Evolutionary conservation across 139 green algal genomes (phyloP), one percentile per base, ranked within the genome.

Genomic region (Closterium sp.): DNA sequence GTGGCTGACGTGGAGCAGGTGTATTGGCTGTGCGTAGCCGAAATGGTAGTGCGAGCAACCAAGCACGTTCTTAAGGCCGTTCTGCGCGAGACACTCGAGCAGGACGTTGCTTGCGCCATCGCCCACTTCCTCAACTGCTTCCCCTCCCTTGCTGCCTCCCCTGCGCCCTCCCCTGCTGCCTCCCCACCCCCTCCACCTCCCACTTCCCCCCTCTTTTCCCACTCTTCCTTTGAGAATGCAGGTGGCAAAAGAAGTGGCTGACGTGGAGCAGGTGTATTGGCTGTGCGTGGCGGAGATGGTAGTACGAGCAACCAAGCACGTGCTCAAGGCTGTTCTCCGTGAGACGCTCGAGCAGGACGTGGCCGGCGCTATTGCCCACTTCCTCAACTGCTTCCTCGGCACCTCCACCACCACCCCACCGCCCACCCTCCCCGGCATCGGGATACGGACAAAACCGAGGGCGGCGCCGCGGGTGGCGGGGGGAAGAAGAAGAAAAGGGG

Each of bases 371-470:
- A 95, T 95, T 31, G 90, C 90, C 10, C 93, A 95, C 87, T 95
- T 94, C 90, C 34, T 95, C 84, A 95, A 95, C 93, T 95, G 93
- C 89, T 90, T 95, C 42, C 22, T 95, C 32, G 93, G 93, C 27
- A 94, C 84, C 29, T 79, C 89, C n/a, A 30, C 89, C 50, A 73
- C 50, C 17, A 73, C 50, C 4, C 50, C 50, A 11, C 50, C 50
- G 50, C 50, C 50, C 50, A 73, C 50, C 4, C 50, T 73, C 50
- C 50, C 50, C 50, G 31, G 86, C 31, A 11, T 34, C 11, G 31
- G 86, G 86, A 70, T 34, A 24, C 86, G 31, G 86, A 89, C 86
- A 89, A 89, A 89, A 24, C 86, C 86, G 31, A 34, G 31, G 86
- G 86, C 31, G 86, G 86, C 31, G 13, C 86, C 9, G 31, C 31